These are phyloP conservation scores for Backusella tuberculispora DNA, from an alignment of 192 early-diverging fungal genomes.

Conservation along the genomic window DNA sequence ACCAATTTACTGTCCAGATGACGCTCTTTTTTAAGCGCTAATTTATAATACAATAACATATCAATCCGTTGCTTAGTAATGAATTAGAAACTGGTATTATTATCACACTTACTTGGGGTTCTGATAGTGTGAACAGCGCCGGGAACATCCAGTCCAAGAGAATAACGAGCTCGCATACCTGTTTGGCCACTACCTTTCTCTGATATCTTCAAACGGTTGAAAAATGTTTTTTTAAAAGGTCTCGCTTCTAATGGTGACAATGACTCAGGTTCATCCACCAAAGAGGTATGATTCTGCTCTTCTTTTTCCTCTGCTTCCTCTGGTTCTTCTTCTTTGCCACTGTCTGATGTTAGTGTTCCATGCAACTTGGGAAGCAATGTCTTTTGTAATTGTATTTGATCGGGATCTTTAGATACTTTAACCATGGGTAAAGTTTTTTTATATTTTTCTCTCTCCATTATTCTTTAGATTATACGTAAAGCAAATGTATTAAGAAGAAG, in stretches of 20 bases:
- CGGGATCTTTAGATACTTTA: not conserved
- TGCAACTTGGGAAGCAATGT: not conserved
- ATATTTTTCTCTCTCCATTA: not conserved
- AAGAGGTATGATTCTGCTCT: not conserved
- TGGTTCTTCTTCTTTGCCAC: not conserved
- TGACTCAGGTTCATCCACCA: not conserved
- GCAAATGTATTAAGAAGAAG: not conserved
- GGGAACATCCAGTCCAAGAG: slow-evolving; percentile 49
- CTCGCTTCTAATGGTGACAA: slow-evolving; percentile 5
- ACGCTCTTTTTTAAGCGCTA: slow-evolving; percentile 51
- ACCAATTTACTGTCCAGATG: slow-evolving; percentile 89
- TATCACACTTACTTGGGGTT: slow-evolving; percentile 44
- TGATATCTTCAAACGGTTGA: not conserved
- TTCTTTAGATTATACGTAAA: not conserved
- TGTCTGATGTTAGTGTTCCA: not conserved
- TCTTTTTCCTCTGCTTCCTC: not conserved
- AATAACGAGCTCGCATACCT: slow-evolving; percentile 5
- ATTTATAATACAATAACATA: not conserved
- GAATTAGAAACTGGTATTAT: not conserved
- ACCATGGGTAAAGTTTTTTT: slow-evolving; percentile 2
- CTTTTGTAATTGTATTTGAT: not conserved
- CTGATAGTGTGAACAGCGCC: slow-evolving; percentile 52
- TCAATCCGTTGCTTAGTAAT: not conserved
- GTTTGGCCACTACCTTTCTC: not conserved
- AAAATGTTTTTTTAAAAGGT: not conserved